Conservation (phyloP, 2,329 filamentous ascomycete genomes). For the Diaporthe ampelina region DNA sequence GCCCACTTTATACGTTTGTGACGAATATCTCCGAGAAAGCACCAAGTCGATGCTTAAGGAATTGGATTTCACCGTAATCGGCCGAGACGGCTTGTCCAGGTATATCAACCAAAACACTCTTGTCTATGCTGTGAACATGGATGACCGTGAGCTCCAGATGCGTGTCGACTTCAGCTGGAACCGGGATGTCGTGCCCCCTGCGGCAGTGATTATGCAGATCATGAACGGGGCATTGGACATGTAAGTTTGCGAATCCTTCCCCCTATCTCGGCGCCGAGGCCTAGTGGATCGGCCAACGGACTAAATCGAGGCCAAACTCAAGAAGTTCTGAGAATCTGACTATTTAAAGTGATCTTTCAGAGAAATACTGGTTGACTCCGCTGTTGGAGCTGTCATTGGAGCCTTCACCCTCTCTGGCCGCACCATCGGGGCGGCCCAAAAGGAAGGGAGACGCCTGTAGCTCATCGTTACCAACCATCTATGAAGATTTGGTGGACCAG, state of each 20-base stretch:
- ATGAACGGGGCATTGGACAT: background rate
- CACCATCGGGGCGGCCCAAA: background rate
- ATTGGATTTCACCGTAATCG: background rate
- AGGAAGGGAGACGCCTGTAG: background rate
- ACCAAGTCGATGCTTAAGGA: background rate
- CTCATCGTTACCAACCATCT: background rate
- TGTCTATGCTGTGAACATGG: background rate
- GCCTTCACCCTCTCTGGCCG: background rate
- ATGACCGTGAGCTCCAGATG: background rate
- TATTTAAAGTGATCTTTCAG: background rate
- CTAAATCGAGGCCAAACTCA: no score
- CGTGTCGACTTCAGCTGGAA: background rate
- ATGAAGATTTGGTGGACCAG: background rate
- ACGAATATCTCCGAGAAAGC: background rate
- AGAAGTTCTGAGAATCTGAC: background rate
- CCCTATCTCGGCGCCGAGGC: background rate
- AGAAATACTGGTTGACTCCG: background rate
- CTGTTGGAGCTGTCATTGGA: background rate
- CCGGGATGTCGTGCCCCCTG: background rate
- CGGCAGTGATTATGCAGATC: background rate
- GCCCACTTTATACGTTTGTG: background rate
- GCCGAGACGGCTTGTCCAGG: no score
- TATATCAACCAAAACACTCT: background rate
- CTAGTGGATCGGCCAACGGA: no score
- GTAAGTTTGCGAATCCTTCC: background rate